Percentiles rank a stretch among this genome's conserved stretches.
Conservation (phyloP, 2,329 filamentous ascomycete species). For the Graphilbum ipis-grandicollis region DNA sequence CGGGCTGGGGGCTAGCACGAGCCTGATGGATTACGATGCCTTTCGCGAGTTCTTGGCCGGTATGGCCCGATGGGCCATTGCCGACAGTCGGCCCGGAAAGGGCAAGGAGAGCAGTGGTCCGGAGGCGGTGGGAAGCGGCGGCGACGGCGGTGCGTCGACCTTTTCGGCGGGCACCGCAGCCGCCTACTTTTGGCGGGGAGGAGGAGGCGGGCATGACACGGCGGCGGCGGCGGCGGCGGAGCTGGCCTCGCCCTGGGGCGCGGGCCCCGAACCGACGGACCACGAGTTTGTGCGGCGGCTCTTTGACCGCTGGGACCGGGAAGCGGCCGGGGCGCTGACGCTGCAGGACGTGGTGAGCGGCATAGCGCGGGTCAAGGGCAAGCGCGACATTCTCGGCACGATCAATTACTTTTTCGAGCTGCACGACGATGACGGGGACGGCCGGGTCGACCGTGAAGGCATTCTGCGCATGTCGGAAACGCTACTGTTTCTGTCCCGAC, state of each 20-base stretch:
- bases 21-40: conserved; percentile 91
- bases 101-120: too few species aligned
- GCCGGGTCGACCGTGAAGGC: conserved; percentile 83
- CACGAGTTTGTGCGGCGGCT: conserved; percentile 87
- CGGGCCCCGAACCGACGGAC: conserved; percentile 55
- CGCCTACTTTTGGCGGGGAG: conserved; percentile 43
- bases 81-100: conserved; percentile 70
- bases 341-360: conserved; percentile 87
- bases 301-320: conserved; percentile 76
- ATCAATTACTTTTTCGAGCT: conserved; percentile 97
- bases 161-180: conserved; percentile 19
- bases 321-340: conserved; percentile 59
- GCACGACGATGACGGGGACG: conserved; percentile 84
- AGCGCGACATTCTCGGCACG: conserved; percentile 89
- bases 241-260: conserved; percentile 31
- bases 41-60: conserved; percentile 87
- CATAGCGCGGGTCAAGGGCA: conserved; percentile 79
- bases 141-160: conserved; percentile 28
- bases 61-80: conserved; percentile 83
- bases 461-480: conserved; percentile 91
- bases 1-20: conserved; percentile 74
- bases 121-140: conserved; percentile 26
- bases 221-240: not conserved
- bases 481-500: conserved; percentile 74
- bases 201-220: too few species aligned